Base-by-base conservation (phyloP, 148 eudicot genomes). In the Talinum fruticosum region DNA sequence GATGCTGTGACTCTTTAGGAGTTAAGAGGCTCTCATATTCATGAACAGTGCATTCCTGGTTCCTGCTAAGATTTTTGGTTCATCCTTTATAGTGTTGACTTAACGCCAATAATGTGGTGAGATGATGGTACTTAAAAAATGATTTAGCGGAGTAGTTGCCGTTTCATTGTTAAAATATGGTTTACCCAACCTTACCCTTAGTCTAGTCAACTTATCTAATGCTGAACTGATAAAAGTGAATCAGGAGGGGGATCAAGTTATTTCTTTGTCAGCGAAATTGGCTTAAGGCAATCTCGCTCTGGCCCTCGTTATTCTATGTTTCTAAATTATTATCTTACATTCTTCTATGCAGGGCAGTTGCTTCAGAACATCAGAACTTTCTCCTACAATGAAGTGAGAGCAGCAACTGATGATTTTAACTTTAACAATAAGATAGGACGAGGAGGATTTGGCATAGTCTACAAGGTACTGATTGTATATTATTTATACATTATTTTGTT, bases 401-500 rank as follows among this genome's bases (percentile, higher is more conserved):
- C 62, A 33, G 93, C 95, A 71, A 94, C 98, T 8, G 81, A 85
- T 32, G 78, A 89, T 75, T 92, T 94, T 59, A 79, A 84, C 82
- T 76, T 66, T 73, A 78, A 84, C 73, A 89, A 90, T 73, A 90
- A 89, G 84, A 82, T 94, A 54, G 98, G 98, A 65, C 84, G 90
- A 80, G 98, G 98, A 78, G 98, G 98, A 66, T 94, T 92, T 81
- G 98, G 98, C 66, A 86, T 83, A 49, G 98, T 94, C 66, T 94
- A 87, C 78, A 92, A 94, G 98, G 97, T 92, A 87, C 47, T 81
- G 45, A 69, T 24, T 36, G 32, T 49, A 41, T 30, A 33, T 41
- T 2, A 5, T 26, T 38, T 65, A 32, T 62, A 66, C 37, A 21
- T 68, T 26, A 41, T 66, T 74, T 6, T 8, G 21, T 29, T 28